Conservation (phyloP, 768 basidiomycete species). For the Leccinum truebloodii region DNA sequence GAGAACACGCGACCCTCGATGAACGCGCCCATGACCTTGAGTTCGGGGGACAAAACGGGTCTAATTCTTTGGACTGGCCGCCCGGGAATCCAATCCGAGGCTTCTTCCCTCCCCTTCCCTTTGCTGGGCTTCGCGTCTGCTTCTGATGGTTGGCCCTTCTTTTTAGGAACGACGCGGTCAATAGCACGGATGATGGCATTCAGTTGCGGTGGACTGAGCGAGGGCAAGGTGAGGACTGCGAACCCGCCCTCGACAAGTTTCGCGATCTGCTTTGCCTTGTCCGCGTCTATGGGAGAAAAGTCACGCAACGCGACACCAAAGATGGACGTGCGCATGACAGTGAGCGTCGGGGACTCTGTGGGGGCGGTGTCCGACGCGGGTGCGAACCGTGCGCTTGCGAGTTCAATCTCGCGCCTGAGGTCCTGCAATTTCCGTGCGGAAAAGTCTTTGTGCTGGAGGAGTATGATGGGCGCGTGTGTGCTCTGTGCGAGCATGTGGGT, state of each 20-base stretch:
- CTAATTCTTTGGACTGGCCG: constrained; percentile 62
- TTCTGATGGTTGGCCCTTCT: constrained; percentile 51
- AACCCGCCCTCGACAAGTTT: constrained; percentile 58
- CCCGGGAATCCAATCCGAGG: constrained; percentile 65
- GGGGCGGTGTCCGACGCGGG: constrained; percentile 28
- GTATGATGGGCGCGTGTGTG: constrained; percentile 61
- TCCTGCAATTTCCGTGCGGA: constrained; percentile 63
- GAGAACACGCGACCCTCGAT: constrained; percentile 75
- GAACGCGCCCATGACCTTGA: constrained; percentile 75
- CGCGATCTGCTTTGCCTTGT: constrained; percentile 53
- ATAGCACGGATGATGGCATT: constrained; percentile 65
- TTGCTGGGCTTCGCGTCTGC: constrained; percentile 46
- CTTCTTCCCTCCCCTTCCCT: constrained; percentile 55
- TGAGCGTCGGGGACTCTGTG: constrained; percentile 51
- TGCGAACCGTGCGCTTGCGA: constrained; percentile 48
- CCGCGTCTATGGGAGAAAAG: constrained; percentile 49
- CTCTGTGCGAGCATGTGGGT: constrained; percentile 63
- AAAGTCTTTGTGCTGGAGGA: constrained; percentile 80
- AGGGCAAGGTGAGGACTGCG: constrained; percentile 63
- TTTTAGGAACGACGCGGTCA: constrained; percentile 64
- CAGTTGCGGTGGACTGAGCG: constrained; percentile 73
- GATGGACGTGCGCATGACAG: constrained; percentile 73
- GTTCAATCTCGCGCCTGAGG: constrained; percentile 66
- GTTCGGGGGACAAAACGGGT: constrained; percentile 58
- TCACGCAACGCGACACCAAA: constrained; percentile 78